These are phyloP conservation scores for Sclerotinia sclerotiorum DNA, from an alignment of 2,329 filamentous ascomycete genomes.

Conservation along the genomic window DNA sequence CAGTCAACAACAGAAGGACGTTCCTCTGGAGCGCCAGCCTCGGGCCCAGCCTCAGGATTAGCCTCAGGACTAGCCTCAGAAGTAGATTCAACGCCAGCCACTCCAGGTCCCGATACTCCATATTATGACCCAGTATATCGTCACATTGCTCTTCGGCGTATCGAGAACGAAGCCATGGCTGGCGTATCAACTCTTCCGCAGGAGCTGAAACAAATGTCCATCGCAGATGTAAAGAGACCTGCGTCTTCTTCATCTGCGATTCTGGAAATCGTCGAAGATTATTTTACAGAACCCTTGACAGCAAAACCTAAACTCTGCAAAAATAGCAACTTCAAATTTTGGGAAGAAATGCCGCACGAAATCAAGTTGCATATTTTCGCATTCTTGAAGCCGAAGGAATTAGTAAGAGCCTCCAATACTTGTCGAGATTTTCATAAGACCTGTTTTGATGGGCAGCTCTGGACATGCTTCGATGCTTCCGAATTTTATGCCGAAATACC, in stretches of 20 bases:
- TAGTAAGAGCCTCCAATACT: slow-evolving; percentile 74
- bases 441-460: slow-evolving; percentile 94
- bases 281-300: slow-evolving; percentile 36
- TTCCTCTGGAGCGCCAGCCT: slow-evolving; percentile 38
- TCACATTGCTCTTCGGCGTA: slow-evolving; percentile 30
- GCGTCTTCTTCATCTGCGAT: slow-evolving; percentile 30
- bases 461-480: slow-evolving; percentile 80
- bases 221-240: slow-evolving; percentile 27
- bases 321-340: slow-evolving; percentile 62
- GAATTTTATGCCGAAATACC: slow-evolving; percentile 88
- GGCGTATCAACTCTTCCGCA: slow-evolving; percentile 31
- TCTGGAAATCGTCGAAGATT: slow-evolving; percentile 38
- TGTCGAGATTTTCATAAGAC: slow-evolving; percentile 76
- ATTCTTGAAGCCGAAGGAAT: slow-evolving; percentile 74
- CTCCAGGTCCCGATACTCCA: slow-evolving; percentile 36
- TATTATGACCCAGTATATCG: slow-evolving; percentile 32
- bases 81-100: slow-evolving; percentile 29
- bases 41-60: slow-evolving; percentile 24
- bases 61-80: background rate
- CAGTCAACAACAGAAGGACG: slow-evolving; percentile 31
- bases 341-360: slow-evolving; percentile 79
- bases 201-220: slow-evolving; percentile 31
- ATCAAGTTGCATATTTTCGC: slow-evolving; percentile 75
- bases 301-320: slow-evolving; percentile 27
- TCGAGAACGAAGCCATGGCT: slow-evolving; percentile 29